Percentiles rank a stretch among this genome's conserved stretches.
Evolutionary conservation across 345 rosid species (phyloP).

Genomic region (Salix arbutifolia): DNA sequence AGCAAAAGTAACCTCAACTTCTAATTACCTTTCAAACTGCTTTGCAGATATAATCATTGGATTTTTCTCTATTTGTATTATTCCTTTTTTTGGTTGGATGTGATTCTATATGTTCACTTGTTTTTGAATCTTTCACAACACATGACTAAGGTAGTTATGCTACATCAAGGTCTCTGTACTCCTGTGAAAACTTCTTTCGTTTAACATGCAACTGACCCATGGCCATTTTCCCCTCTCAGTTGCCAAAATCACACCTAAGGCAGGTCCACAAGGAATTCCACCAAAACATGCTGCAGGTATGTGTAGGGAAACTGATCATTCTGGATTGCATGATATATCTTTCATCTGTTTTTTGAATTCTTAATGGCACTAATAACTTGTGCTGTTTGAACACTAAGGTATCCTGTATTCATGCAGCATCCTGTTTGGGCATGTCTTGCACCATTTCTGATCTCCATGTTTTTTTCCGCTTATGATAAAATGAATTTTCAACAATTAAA

Average conservation of each 20-base stretch:
- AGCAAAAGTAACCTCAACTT: too few species aligned
- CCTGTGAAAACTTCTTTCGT: not conserved
- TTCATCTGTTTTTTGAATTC: not conserved
- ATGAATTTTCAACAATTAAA: too few species aligned
- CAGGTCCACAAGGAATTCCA: too few species aligned
- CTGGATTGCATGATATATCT: not conserved
- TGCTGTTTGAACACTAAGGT: not conserved
- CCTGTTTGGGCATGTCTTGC: not conserved
- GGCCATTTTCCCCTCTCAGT: constrained; percentile 35
- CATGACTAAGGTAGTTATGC: too few species aligned
- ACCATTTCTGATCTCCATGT: not conserved
- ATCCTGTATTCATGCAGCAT: not conserved
- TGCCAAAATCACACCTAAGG: constrained; percentile 36
- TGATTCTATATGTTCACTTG: too few species aligned
- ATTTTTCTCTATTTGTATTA: too few species aligned
- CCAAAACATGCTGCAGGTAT: too few species aligned
- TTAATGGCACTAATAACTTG: not conserved
- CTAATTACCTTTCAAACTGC: not conserved
- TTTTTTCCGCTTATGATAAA: not conserved
- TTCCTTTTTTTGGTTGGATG: too few species aligned
- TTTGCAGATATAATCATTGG: not conserved
- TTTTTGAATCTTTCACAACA: too few species aligned
- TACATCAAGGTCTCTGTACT: too few species aligned
- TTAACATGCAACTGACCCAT: constrained; percentile 2
- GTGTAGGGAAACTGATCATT: not conserved